Conservation (phyloP, 2,329 filamentous ascomycete species). For the Fusarium sp. region DNA sequence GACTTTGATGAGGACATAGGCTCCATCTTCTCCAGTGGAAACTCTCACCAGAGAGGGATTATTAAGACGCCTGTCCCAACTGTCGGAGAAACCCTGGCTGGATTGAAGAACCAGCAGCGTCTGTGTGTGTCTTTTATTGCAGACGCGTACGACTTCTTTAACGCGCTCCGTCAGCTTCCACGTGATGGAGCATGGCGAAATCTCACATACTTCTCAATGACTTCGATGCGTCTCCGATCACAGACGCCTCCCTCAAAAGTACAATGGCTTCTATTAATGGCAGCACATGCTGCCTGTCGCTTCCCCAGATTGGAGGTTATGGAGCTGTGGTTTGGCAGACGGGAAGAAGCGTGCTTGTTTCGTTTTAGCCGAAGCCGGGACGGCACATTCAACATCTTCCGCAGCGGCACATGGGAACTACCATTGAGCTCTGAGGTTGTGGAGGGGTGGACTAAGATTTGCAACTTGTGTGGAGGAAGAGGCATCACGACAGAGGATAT, state of each 20-base stretch:
- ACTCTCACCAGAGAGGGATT: conserved; percentile 3
- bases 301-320: conserved; percentile 47
- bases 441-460: conserved; percentile 23
- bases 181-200: conserved; percentile 46
- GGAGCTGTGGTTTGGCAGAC: conserved; percentile 50
- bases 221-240: conserved; percentile 48
- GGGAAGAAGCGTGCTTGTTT: conserved; percentile 42
- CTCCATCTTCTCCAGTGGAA: background rate
- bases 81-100: background rate
- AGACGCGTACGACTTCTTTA: conserved; percentile 50
- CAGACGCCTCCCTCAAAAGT: conserved; percentile 9
- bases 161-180: conserved; percentile 11
- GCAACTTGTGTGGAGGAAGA: background rate
- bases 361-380: rapidly evolving
- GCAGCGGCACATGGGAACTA: background rate
- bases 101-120: conserved; percentile 27
- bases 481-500: too few relatives aligned
- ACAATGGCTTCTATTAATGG: background rate
- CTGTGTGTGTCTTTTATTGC: conserved; percentile 50
- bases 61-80: conserved; percentile 38
- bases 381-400: conserved; percentile 32
- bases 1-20: background rate
- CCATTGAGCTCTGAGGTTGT: background rate
- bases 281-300: conserved; percentile 30
- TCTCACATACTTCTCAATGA: conserved; percentile 48